These are phyloP conservation scores for Ampelocalamus luodianensis DNA, from an alignment of 176 grass and related monocot genomes.

Conservation along the genomic window DNA sequence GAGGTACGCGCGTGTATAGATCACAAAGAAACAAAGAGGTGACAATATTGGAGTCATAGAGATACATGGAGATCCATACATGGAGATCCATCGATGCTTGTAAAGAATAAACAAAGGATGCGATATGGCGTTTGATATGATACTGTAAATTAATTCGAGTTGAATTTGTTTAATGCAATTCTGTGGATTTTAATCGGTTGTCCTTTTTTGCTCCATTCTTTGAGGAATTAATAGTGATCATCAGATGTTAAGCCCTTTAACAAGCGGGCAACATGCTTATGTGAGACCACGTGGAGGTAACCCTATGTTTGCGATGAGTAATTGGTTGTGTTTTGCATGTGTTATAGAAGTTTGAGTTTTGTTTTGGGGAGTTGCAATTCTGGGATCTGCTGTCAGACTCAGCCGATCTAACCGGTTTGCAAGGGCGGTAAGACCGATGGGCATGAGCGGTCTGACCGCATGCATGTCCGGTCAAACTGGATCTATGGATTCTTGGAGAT, in stretches of 20 bases:
- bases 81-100: conserved; percentile 17
- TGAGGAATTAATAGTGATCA: not conserved
- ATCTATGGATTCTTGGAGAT: too few relatives aligned
- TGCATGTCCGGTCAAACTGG: too few relatives aligned
- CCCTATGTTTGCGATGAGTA: too few relatives aligned
- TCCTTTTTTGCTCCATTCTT: conserved; percentile 15
- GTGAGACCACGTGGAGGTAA: too few relatives aligned
- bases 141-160: conserved; percentile 2
- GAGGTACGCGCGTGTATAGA: not conserved
- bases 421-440: too few relatives aligned
- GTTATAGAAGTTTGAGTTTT: too few relatives aligned
- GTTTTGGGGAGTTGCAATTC: too few relatives aligned
- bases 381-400: too few relatives aligned
- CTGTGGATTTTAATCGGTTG: not conserved
- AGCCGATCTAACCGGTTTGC: too few relatives aligned
- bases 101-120: conserved; percentile 36
- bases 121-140: not conserved
- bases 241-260: not conserved
- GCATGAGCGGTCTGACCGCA: too few relatives aligned
- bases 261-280: not conserved
- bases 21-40: not conserved
- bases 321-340: too few relatives aligned
- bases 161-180: conserved; percentile 14
- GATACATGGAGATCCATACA: not conserved
- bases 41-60: not conserved